Evolutionary conservation across 768 basidiomycete genomes (phyloP).

Genomic region (Russula griseocarnosa): DNA sequence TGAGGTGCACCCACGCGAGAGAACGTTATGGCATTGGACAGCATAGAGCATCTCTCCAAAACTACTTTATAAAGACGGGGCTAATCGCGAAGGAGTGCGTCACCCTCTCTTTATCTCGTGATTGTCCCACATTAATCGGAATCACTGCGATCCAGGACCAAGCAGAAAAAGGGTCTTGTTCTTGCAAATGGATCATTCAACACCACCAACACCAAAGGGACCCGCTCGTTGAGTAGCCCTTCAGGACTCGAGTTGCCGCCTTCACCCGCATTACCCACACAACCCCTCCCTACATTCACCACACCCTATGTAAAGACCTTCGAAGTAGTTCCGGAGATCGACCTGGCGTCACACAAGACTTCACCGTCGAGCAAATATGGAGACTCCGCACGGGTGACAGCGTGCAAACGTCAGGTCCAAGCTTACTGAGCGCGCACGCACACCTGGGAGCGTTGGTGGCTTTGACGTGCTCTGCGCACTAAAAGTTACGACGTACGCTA

Average conservation of each 20-base stretch:
- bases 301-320: constrained; percentile 58
- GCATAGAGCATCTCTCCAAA: too few species aligned
- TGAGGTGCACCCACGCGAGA: too few species aligned
- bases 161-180: constrained; percentile 54
- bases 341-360: constrained; percentile 72
- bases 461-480: constrained; percentile 68
- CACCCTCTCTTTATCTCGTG: neutral
- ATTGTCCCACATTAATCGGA: constrained; percentile 13
- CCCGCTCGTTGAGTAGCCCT: constrained; percentile 42
- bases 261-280: constrained; percentile 54
- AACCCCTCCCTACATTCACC: constrained; percentile 42
- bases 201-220: constrained; percentile 31
- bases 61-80: constrained; percentile 90
- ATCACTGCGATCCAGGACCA: constrained; percentile 40
- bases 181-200: constrained; percentile 66
- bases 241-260: constrained; percentile 64
- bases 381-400: constrained; percentile 36
- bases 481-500: constrained; percentile 73
- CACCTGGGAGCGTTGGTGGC: constrained; percentile 6
- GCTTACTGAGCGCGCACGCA: constrained; percentile 19
- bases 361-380: constrained; percentile 62
- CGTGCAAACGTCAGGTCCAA: constrained; percentile 4
- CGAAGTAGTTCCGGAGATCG: constrained; percentile 72
- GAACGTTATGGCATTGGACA: too few species aligned
- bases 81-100: constrained; percentile 70